Evolutionary conservation across 1,284 basidiomycete genomes (phyloP).

Genomic region (Leucoagaricus sp.): DNA sequence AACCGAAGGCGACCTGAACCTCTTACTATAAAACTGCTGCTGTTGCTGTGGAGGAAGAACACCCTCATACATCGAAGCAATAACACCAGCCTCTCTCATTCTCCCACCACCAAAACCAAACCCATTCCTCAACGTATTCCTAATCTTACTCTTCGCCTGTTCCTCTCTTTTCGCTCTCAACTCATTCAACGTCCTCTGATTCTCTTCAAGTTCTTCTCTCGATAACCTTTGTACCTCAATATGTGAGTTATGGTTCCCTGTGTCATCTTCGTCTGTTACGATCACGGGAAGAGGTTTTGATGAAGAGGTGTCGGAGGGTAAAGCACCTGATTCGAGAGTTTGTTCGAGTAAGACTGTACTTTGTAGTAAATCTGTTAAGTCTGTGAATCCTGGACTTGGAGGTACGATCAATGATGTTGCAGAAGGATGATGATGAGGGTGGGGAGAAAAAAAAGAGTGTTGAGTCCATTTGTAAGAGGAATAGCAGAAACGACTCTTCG

Average conservation of each 20-base stretch:
- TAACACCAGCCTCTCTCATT: neutral
- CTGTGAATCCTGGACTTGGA: constrained; percentile 44
- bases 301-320: constrained; percentile 32
- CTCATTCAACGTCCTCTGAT: constrained; percentile 22
- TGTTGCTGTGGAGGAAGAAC: neutral
- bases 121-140: constrained; percentile 29
- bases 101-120: constrained; percentile 8
- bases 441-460: constrained; percentile 22
- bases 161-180: constrained; percentile 24
- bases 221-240: constrained; percentile 16
- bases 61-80: constrained; percentile 3
- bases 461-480: neutral
- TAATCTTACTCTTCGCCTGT: constrained; percentile 25
- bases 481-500: constrained; percentile 25
- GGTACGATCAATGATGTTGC: too few relatives aligned
- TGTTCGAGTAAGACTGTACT: constrained; percentile 53
- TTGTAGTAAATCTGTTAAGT: constrained; percentile 48
- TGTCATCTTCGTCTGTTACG: constrained; percentile 13
- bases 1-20: constrained; percentile 13
- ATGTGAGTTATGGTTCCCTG: neutral
- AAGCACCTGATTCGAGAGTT: constrained; percentile 44
- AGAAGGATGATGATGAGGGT: too few relatives aligned
- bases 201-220: constrained; percentile 19
- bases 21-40: constrained; percentile 8
- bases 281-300: neutral